Percentiles rank a stretch among this genome's conserved stretches.
phyloP scores from a whole-genome alignment of 1,284 basidiomycete genomes.

The Singerocomus rubriflavus region DNA sequence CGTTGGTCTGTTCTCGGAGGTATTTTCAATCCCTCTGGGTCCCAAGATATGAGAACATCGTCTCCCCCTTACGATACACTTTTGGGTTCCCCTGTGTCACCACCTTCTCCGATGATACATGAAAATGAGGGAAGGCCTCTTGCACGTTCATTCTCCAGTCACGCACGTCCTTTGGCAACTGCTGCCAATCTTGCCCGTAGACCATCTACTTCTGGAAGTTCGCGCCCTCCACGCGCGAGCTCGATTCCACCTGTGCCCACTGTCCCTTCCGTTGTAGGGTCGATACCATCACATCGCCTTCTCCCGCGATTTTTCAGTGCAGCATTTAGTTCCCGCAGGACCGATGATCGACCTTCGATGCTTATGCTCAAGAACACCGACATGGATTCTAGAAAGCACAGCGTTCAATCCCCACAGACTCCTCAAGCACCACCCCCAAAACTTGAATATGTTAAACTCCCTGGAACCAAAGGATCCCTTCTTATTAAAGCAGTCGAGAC shows the following conservation, averaged over 20 bases:
- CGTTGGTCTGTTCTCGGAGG: slow-evolving; percentile 48
- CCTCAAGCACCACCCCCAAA: slow-evolving; percentile 71
- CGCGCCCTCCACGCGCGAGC: slow-evolving; percentile 2
- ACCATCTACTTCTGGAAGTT: slow-evolving; percentile 26
- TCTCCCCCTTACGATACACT: slow-evolving; percentile 23
- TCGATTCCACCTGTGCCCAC: slow-evolving; percentile 29
- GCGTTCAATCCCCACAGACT: slow-evolving; percentile 31
- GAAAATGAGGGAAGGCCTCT: slow-evolving; percentile 21
- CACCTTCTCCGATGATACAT: slow-evolving; percentile 11
- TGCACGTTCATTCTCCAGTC: slow-evolving; percentile 27
- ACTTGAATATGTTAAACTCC: slow-evolving; percentile 85
- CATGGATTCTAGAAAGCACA: slow-evolving; percentile 33
- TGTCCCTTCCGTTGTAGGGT: slow-evolving; percentile 33
- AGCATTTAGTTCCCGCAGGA: slow-evolving; percentile 56
- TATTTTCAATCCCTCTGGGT: slow-evolving; percentile 34
- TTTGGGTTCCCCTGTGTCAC: slow-evolving; percentile 16
- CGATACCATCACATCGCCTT: slow-evolving; percentile 54
- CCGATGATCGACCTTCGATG: slow-evolving; percentile 49
- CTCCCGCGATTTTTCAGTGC: slow-evolving; percentile 67
- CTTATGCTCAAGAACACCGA: slow-evolving; percentile 34
- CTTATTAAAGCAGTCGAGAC: slow-evolving; percentile 84
- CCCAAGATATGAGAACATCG: slow-evolving; percentile 28
- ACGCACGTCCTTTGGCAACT: slow-evolving; percentile 11
- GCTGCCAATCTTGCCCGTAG: slow-evolving; percentile 11
- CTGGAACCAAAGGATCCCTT: slow-evolving; percentile 82